phyloP scores from a whole-genome alignment of 2,329 filamentous ascomycete species.

The Dothideomycetes sp. region DNA sequence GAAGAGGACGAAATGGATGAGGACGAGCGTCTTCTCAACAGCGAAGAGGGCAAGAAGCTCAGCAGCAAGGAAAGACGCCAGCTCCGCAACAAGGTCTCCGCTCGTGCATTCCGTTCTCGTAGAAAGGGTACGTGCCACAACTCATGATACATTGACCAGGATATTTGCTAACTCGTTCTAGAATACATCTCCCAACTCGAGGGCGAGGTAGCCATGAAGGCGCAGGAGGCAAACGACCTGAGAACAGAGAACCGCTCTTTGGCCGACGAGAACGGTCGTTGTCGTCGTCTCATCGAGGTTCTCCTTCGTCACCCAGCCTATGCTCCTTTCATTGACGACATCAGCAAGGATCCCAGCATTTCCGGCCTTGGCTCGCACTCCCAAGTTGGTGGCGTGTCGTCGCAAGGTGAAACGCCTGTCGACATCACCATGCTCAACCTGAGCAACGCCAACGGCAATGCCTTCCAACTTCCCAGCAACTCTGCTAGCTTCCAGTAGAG shows the following conservation, averaged over 20 bases:
- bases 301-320: conserved; percentile 47
- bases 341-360: conserved; percentile 31
- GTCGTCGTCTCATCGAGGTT: conserved; percentile 63
- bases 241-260: conserved; percentile 73
- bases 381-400: conserved; percentile 17
- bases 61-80: conserved; percentile 94
- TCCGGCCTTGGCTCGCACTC: conserved; percentile 18
- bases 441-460: conserved; percentile 32
- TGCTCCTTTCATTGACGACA: conserved; percentile 38
- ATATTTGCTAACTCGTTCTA: conserved; percentile 47
- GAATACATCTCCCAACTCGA: conserved; percentile 97
- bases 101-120: conserved; percentile 91
- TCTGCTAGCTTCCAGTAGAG: conserved; percentile 6
- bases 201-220: conserved; percentile 73
- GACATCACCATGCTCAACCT: conserved; percentile 66
- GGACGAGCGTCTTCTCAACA: conserved; percentile 86
- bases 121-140: conserved; percentile 69
- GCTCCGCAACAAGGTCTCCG: conserved; percentile 97
- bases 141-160: background rate
- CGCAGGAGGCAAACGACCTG: conserved; percentile 73
- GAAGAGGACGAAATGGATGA: conserved; percentile 99
- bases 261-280: conserved; percentile 49
- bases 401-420: conserved; percentile 53
- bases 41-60: conserved; percentile 98
- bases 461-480: conserved; percentile 11